These are phyloP conservation scores for Clarireedia homoeocarpa DNA, from an alignment of 2,329 filamentous ascomycete species.

Conservation along the genomic window DNA sequence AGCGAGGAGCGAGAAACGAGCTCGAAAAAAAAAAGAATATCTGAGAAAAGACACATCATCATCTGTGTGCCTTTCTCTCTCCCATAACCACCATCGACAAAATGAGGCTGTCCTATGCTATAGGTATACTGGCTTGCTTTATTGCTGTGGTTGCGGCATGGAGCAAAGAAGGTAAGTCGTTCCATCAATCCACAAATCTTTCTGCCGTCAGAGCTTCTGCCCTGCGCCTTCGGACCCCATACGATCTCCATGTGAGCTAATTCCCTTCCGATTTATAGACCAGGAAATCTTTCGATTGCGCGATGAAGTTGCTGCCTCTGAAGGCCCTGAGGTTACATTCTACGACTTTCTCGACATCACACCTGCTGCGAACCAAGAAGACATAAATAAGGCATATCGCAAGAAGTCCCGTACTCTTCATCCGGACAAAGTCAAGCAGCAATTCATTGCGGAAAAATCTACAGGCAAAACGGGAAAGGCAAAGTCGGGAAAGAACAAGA, in stretches of 20 bases:
- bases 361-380: slow-evolving; percentile 67
- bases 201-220: no score
- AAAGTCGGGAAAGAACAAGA: slow-evolving; percentile 42
- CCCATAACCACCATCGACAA: slow-evolving; percentile 8
- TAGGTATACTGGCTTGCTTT: slow-evolving; percentile 26
- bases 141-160: slow-evolving; percentile 28
- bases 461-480: slow-evolving; percentile 41
- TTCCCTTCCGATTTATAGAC: slow-evolving; percentile 47
- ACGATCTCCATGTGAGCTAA: slow-evolving; percentile 10
- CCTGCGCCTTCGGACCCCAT: no score
- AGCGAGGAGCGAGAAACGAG: no score
- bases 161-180: slow-evolving; percentile 31
- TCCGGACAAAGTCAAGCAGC: slow-evolving; percentile 90
- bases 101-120: slow-evolving; percentile 27
- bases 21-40: no score
- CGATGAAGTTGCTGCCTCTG: slow-evolving; percentile 71
- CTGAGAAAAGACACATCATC: background rate
- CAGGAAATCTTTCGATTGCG: slow-evolving; percentile 95
- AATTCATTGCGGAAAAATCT: slow-evolving; percentile 61
- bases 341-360: slow-evolving; percentile 86
- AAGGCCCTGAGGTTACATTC: slow-evolving; percentile 77
- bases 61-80: background rate
- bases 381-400: slow-evolving; percentile 90
- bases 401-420: slow-evolving; percentile 78
- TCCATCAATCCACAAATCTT: background rate